Base-by-base conservation (phyloP, 495 filamentous ascomycete genomes). In the Aspergillus egyptiacus region DNA sequence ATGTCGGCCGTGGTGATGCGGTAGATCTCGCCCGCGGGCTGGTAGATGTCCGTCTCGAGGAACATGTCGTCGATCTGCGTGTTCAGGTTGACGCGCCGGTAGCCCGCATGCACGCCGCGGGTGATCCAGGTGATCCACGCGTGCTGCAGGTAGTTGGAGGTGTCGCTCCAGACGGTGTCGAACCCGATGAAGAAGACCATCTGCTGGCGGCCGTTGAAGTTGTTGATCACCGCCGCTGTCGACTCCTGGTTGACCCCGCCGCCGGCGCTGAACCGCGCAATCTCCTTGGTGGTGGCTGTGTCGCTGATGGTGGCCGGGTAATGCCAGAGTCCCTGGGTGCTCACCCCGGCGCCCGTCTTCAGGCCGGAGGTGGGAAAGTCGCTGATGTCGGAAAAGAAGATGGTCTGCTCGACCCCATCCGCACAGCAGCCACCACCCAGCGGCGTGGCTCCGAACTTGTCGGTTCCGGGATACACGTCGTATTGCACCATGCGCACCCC, bases 41-140 rank as follows among this genome's bases (percentile, higher is more conserved):
- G 62, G 60, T 83, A 84, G 34, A 84, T 67, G 9, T 73, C 69
- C 1, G 79, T 76, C 28, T 68, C 63, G 5, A 84, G 60, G 53
- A 82, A 76, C 74, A 84, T 78, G 58, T 84, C 80, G 56, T 84
- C 80, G 20, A 84, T 78, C 62, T 83, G 80, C n/a, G 80, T 80
- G 58, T 69, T 75, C 34, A 82, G 55, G 53, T 78, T 73, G 45
- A 76, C 64, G 37, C 79, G 71, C 37, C 80, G 76, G 48, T 76
- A 74, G 22, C 76, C 77, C 10, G 76, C 66, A 51, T 78, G 75
- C 3, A 81, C 52, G 28, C 80, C 80, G 28, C 76, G 69, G 13
- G 77, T 81, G 9, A 80, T 58, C 78, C 78, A 84, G 53, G 74
- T 73, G 49, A 84, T 81, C 75, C 76, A 82, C n/a, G 75, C 75